phyloP scores from a whole-genome alignment of 805 yeast genomes.

The Hanseniaspora taiwanica region DNA sequence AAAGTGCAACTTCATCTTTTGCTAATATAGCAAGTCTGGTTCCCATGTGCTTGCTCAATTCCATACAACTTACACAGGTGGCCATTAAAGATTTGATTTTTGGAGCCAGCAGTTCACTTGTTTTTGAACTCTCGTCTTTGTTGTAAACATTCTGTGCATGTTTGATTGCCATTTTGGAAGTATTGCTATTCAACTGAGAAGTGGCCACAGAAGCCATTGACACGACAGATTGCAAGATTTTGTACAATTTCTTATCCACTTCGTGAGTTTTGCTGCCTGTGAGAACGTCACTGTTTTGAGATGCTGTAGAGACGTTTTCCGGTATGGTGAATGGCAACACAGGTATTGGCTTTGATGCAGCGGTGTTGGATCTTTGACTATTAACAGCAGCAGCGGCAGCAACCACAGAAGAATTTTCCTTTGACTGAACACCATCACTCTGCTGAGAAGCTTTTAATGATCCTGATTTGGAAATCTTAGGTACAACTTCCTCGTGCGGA shows the following conservation, averaged over 20 bases:
- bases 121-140: constrained; percentile 25
- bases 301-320: neutral
- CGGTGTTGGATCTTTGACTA: too few species aligned
- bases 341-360: too few species aligned
- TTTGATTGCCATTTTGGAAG: constrained; percentile 48
- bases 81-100: constrained; percentile 66
- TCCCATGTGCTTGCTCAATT: constrained; percentile 57
- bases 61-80: constrained; percentile 70
- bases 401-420: too few species aligned
- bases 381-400: too few species aligned
- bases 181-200: constrained; percentile 56
- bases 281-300: too few species aligned
- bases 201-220: constrained; percentile 64
- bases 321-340: too few species aligned
- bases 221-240: constrained; percentile 38
- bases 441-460: too few species aligned
- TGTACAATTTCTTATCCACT: neutral
- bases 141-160: constrained; percentile 28
- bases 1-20: neutral
- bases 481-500: too few species aligned
- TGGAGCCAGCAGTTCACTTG: constrained; percentile 28
- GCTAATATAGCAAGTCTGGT: constrained; percentile 39
- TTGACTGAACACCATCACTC: too few species aligned
- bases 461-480: too few species aligned
- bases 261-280: too few species aligned